phyloP scores from a whole-genome alignment of 768 basidiomycete genomes.

The Leucosporidium creatinivorum region DNA sequence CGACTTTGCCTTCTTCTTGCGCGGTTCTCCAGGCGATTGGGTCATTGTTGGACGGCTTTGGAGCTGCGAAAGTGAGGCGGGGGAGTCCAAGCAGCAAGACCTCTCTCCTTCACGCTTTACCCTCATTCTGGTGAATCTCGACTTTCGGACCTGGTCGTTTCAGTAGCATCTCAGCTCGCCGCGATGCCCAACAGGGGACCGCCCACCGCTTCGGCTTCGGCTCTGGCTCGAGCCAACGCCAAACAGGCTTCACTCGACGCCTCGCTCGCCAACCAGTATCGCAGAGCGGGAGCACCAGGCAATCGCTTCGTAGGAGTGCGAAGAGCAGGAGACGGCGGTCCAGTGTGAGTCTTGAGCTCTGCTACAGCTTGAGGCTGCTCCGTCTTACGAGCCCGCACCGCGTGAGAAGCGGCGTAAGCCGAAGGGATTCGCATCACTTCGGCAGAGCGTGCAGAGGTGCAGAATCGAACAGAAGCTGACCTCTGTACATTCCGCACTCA shows the following conservation, averaged over 20 bases:
- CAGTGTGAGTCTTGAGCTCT: constrained; percentile 7
- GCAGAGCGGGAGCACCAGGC: constrained; percentile 10
- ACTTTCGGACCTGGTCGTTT: background rate
- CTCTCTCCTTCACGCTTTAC: background rate
- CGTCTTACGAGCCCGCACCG: no score
- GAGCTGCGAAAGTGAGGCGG: background rate
- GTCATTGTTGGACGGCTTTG: background rate
- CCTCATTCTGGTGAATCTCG: background rate
- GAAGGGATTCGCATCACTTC: no score
- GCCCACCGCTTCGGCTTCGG: constrained; percentile 16
- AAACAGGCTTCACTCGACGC: constrained; percentile 24
- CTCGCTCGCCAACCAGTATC: constrained; percentile 14
- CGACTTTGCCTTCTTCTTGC: background rate
- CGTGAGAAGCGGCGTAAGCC: no score
- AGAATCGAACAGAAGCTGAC: no score
- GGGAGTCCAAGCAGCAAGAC: background rate
- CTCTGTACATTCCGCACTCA: background rate
- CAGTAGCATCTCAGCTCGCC: background rate
- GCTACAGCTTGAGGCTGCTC: no score
- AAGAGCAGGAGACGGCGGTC: constrained; percentile 25
- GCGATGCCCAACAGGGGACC: constrained; percentile 20
- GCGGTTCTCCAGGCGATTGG: background rate
- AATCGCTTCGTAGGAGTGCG: constrained; percentile 23
- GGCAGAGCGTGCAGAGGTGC: no score
- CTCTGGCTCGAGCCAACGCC: constrained; percentile 25